Conservation (phyloP, 371 early-diverging fungal genomes). For the Rhizopus stolonifer region DNA sequence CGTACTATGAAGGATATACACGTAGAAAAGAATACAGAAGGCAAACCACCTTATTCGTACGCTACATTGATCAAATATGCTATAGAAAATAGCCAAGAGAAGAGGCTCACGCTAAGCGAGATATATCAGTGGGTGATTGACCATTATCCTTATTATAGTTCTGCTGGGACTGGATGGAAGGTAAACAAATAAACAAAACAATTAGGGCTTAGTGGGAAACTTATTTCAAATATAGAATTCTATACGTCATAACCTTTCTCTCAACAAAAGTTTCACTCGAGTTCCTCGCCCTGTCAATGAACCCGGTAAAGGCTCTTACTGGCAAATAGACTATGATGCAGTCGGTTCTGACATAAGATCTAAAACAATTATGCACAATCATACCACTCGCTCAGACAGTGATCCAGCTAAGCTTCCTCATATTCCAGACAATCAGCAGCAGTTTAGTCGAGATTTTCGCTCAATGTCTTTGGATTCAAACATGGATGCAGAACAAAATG, state of each 20-base stretch:
- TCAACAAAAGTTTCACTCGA: constrained; percentile 93
- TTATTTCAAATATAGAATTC: constrained; percentile 72
- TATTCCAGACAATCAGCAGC: constrained; percentile 13
- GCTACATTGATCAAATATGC: constrained; percentile 90
- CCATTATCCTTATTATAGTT: constrained; percentile 72
- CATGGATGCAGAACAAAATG: constrained; percentile 6
- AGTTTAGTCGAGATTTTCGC: constrained; percentile 20
- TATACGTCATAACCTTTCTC: constrained; percentile 96
- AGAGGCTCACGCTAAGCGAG: constrained; percentile 78
- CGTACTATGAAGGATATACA: constrained; percentile 14
- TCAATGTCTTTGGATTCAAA: constrained; percentile 21
- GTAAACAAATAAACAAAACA: constrained; percentile 24
- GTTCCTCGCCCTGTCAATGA: constrained; percentile 88
- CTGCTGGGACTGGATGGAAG: constrained; percentile 84
- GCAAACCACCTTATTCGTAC: constrained; percentile 84
- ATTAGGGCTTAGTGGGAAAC: background rate
- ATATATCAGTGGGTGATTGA: constrained; percentile 88
- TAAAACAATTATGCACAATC: constrained; percentile 19
- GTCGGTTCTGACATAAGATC: constrained; percentile 29
- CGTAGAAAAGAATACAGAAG: constrained; percentile 32
- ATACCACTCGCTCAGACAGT: constrained; percentile 21
- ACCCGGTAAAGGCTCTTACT: constrained; percentile 96
- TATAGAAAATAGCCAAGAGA: constrained; percentile 65
- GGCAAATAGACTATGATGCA: constrained; percentile 73
- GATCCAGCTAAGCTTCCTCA: constrained; percentile 22